Conservation (phyloP, 192 early-diverging fungal species). For the Gaertneriomyces sp. region DNA sequence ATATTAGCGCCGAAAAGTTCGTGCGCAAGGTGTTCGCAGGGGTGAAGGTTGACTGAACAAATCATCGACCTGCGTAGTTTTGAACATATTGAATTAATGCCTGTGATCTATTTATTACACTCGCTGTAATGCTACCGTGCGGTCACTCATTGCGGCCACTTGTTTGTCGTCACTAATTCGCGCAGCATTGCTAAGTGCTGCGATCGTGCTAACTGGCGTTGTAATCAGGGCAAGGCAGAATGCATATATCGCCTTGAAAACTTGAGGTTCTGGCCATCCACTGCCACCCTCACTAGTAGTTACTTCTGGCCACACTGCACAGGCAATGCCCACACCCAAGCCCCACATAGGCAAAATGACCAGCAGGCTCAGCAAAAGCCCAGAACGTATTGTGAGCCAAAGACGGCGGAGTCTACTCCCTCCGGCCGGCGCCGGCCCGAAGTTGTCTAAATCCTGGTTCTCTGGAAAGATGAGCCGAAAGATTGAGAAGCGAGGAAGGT, state of each 20-base stretch:
- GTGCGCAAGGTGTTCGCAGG: constrained; percentile 77
- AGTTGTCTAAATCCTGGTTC: constrained; percentile 9
- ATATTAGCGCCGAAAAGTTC: constrained; percentile 73
- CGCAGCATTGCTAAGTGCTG: no score
- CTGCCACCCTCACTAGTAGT: background rate
- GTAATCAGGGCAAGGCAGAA: constrained; percentile 13
- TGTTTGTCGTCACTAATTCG: no score
- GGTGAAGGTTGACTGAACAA: constrained; percentile 46
- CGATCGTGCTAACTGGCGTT: constrained; percentile 19
- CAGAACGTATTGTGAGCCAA: background rate
- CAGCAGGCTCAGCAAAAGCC: constrained; percentile 4
- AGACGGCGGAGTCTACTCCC: background rate
- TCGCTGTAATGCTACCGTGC: no score
- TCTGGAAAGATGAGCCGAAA: background rate
- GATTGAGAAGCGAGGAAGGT: background rate
- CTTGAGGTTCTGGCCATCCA: constrained; percentile 18
- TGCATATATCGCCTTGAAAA: constrained; percentile 25
- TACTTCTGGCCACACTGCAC: constrained; percentile 20
- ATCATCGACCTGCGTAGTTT: background rate
- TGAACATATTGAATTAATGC: no score
- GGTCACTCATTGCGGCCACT: no score
- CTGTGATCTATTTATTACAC: no score
- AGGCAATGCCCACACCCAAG: constrained; percentile 17
- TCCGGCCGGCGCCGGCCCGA: constrained; percentile 3
- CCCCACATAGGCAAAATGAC: constrained; percentile 13